Percentiles rank a stretch among this genome's conserved stretches.
These are phyloP conservation scores for Torrubiellomyces zombiae DNA, from an alignment of 2,329 filamentous ascomycete genomes.

Conservation along the genomic window DNA sequence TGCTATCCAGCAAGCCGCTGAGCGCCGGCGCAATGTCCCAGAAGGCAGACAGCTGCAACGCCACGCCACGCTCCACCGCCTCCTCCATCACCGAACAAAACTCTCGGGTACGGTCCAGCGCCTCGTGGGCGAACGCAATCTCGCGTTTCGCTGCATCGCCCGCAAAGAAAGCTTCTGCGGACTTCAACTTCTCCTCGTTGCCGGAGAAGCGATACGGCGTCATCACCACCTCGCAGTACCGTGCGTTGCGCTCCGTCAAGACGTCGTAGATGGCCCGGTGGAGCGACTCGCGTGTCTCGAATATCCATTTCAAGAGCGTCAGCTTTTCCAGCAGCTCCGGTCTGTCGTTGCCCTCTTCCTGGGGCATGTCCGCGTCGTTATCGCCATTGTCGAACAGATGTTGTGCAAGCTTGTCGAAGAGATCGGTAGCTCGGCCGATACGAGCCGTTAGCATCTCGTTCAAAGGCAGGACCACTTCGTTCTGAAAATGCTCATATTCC, in stretches of 20 bases:
- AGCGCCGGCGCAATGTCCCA: constrained; percentile 93
- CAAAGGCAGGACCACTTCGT: constrained; percentile 64
- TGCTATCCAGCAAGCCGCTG: constrained; percentile 59
- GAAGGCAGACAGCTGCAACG: constrained; percentile 82
- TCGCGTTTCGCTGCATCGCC: constrained; percentile 61
- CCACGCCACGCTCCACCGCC: constrained; percentile 75
- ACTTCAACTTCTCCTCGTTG: constrained; percentile 62
- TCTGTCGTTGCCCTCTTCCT: constrained; percentile 89
- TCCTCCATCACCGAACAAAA: constrained; percentile 68
- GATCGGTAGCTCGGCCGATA: constrained; percentile 53
- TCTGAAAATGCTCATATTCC: constrained; percentile 74
- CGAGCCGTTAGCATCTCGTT: constrained; percentile 65
- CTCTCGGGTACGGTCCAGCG: constrained; percentile 54
- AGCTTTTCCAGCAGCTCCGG: constrained; percentile 89
- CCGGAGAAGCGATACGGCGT: constrained; percentile 61
- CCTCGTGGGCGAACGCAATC: constrained; percentile 52
- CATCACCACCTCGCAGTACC: constrained; percentile 71
- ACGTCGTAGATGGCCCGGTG: constrained; percentile 77
- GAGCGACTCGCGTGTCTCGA: constrained; percentile 78
- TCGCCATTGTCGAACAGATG: constrained; percentile 50
- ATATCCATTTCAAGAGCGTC: constrained; percentile 91
- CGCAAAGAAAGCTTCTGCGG: constrained; percentile 67
- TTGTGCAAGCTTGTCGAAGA: constrained; percentile 61
- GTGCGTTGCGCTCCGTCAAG: constrained; percentile 67
- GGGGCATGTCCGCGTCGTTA: constrained; percentile 62